These are phyloP conservation scores for Dendrobium chrysotoxum DNA, from an alignment of 106 monocot species.

Conservation along the genomic window DNA sequence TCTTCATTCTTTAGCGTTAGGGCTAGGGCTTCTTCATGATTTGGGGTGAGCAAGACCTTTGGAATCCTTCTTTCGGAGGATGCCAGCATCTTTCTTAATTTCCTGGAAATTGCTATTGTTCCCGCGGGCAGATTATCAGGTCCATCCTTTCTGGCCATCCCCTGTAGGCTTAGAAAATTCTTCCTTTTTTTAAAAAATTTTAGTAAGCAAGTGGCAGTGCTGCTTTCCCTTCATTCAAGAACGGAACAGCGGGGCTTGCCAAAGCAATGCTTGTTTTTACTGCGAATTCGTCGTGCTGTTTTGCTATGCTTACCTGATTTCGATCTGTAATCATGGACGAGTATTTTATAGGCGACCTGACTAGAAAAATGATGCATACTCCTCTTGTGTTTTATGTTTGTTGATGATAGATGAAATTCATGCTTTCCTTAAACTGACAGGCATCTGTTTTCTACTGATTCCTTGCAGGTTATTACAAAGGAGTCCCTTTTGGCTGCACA, in stretches of 20 bases:
- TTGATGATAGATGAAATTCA: background rate
- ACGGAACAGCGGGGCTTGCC: background rate
- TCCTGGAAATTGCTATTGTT: background rate
- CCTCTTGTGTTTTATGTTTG: background rate
- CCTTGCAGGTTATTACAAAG: slow-evolving; percentile 69
- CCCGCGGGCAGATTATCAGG: background rate
- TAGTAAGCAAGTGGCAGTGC: background rate
- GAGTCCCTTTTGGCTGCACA: slow-evolving; percentile 89
- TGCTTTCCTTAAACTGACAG: background rate
- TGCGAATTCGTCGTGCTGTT: background rate
- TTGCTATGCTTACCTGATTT: background rate
- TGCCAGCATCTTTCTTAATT: background rate
- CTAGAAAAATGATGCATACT: background rate
- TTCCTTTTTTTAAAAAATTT: background rate
- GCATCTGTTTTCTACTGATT: slow-evolving; percentile 1
- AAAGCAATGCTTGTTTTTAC: background rate
- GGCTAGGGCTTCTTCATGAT: slow-evolving; percentile 3
- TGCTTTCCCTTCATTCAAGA: background rate
- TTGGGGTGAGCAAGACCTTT: background rate
- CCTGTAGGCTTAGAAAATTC: background rate
- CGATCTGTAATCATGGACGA: background rate
- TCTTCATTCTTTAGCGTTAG: background rate
- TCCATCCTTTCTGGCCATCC: background rate
- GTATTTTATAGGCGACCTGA: background rate
- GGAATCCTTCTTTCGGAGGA: background rate